These are phyloP conservation scores for Tetrapisispora nanseiensis DNA, from an alignment of 805 yeast genomes.

Conservation along the genomic window DNA sequence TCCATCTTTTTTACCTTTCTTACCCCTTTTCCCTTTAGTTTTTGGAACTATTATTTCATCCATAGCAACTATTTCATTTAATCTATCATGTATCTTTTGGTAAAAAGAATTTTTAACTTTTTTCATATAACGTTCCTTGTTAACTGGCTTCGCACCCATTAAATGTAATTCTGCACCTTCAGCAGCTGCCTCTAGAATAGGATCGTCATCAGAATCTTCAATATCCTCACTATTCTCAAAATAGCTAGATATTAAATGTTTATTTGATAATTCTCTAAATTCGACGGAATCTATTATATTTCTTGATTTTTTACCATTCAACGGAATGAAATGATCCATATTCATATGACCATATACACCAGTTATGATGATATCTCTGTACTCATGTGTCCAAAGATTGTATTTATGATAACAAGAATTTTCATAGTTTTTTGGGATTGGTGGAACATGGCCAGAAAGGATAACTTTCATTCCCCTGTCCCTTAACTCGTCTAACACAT, in stretches of 20 bases:
- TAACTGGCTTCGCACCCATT: slow-evolving; percentile 56
- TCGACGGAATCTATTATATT: slow-evolving; percentile 25
- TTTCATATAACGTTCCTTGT: slow-evolving; percentile 57
- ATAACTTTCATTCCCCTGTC: slow-evolving; percentile 71
- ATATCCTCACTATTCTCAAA: slow-evolving; percentile 13
- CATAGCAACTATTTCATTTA: neutral
- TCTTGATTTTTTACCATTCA: slow-evolving; percentile 63
- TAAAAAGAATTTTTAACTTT: slow-evolving; percentile 44
- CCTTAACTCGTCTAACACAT: slow-evolving; percentile 62
- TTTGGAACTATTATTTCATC: slow-evolving; percentile 8
- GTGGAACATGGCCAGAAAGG: slow-evolving; percentile 86
- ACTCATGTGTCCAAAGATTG: slow-evolving; percentile 74
- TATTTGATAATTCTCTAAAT: neutral
- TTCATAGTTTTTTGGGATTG: slow-evolving; percentile 69
- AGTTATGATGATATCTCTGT: slow-evolving; percentile 74
- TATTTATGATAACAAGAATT: slow-evolving; percentile 63
- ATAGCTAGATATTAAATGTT: neutral
- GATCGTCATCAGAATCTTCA: slow-evolving; percentile 11
- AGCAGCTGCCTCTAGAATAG: slow-evolving; percentile 23
- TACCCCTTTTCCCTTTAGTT: slow-evolving; percentile 13
- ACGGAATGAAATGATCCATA: slow-evolving; percentile 72
- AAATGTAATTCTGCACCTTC: slow-evolving; percentile 31
- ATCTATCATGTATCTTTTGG: slow-evolving; percentile 35
- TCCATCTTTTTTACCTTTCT: slow-evolving; percentile 10
- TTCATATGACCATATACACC: slow-evolving; percentile 87